phyloP scores from a whole-genome alignment of 495 filamentous ascomycete genomes.

The Podospora tetraspora region DNA sequence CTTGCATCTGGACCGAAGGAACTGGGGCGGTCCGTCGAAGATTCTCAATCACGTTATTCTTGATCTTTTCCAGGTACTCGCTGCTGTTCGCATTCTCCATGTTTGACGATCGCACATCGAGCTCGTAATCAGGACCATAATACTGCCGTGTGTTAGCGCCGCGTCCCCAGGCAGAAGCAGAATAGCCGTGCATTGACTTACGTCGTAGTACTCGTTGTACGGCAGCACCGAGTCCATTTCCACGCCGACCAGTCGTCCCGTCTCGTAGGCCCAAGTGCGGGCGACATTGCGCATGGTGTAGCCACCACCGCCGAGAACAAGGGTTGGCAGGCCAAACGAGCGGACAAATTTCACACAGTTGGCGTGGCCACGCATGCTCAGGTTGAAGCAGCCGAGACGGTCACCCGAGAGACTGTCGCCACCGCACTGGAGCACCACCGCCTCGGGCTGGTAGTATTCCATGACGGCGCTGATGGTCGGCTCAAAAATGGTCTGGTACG shows the following conservation, averaged over 20 bases:
- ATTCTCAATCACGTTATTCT: slow-evolving; percentile 85
- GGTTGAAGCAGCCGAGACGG: slow-evolving; percentile 92
- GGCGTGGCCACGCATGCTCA: slow-evolving; percentile 95
- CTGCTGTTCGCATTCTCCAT: slow-evolving; percentile 98
- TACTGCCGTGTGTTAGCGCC: slow-evolving; percentile 57
- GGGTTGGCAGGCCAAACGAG: slow-evolving; percentile 80
- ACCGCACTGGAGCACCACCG: slow-evolving; percentile 94
- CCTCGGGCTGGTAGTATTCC: slow-evolving; percentile 91
- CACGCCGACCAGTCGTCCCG: slow-evolving; percentile 79
- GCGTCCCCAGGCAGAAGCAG: neutral
- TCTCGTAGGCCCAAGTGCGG: slow-evolving; percentile 96
- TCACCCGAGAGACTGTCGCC: slow-evolving; percentile 94
- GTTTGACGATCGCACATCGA: slow-evolving; percentile 91
- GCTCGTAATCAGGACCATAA: slow-evolving; percentile 92
- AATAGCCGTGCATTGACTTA: slow-evolving; percentile 35
- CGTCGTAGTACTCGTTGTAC: slow-evolving; percentile 98
- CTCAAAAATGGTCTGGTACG: slow-evolving; percentile 94
- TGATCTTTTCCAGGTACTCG: slow-evolving; percentile 96
- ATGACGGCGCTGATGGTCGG: slow-evolving; percentile 89
- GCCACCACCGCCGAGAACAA: slow-evolving; percentile 90
- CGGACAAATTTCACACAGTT: slow-evolving; percentile 97
- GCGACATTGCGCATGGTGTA: slow-evolving; percentile 99
- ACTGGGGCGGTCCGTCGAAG: slow-evolving; percentile 80
- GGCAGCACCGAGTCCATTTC: slow-evolving; percentile 77
- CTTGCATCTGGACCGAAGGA: slow-evolving; percentile 90